Evolutionary conservation across 805 yeast genomes (phyloP), one percentile per base, ranked within the genome.

Genomic region (Ascoidea tarda): DNA sequence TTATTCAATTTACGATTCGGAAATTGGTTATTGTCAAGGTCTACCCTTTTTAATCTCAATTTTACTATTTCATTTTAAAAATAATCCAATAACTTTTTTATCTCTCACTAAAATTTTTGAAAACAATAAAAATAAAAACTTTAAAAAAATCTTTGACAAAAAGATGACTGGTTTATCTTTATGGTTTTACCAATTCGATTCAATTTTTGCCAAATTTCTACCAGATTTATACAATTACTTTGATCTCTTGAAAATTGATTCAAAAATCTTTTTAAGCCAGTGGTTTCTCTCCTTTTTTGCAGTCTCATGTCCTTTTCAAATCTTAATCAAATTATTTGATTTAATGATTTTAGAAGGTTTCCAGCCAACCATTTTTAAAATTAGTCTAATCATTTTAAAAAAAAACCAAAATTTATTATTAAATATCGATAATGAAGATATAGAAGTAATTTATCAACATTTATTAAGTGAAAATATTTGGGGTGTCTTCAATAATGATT

Each of bases 11-110:
- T 81, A 78, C 60, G 85, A 81, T 63, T 72, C 73, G 51, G 82
- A 80, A 58, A 75, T 81, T 58, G 87, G 87, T 8, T 81, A 81
- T 60, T 81, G 87, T 61, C 87, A 81, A 62, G 87, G 87, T 5
- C 66, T 81, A 16, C 73, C 82, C 32, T 81, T 81, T 59, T 66
- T 81, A 48, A 84, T 79, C 10, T 84, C 83, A 1, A 79, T 81
- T 5, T 65, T 81, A 46, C 69, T 75, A 54, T 71, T 71, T 59
- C 74, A 72, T 53, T 69, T 69, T 63, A 60, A 60, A 48, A 69
- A 66, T 49, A 54, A 61, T 57, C 70, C 62, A 61, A 64, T 68
- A 58, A 79, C 72, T 16, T 81, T 74, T 64, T 81, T 70, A 62
- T 70, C 77, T 8, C 66, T 81, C 54, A 74, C 78, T 32, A 72